phyloP scores from a whole-genome alignment of 2,329 filamentous ascomycete genomes.

The Pochonia chlamydosporia region DNA sequence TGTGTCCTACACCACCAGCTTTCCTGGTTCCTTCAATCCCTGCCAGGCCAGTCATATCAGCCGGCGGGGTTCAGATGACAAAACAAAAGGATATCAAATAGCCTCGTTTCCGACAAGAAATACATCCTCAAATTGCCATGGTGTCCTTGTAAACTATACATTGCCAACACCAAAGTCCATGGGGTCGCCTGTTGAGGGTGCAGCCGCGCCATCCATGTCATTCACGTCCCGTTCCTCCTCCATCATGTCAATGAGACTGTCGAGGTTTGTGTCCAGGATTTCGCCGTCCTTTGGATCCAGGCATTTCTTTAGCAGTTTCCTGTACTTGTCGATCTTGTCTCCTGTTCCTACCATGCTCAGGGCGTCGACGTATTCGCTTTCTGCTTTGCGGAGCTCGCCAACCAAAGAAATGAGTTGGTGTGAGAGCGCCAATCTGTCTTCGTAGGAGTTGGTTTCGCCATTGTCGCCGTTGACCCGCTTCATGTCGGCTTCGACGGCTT shows the following conservation, averaged over 20 bases:
- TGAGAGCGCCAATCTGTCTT: slow-evolving; percentile 52
- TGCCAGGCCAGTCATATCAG: not conserved
- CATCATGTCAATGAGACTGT: slow-evolving; percentile 57
- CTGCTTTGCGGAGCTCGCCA: slow-evolving; percentile 54
- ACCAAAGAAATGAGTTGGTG: slow-evolving; percentile 51
- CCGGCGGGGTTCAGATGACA: too few species aligned
- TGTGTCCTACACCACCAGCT: too few species aligned
- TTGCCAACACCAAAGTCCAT: slow-evolving; percentile 20
- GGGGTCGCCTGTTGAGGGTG: slow-evolving; percentile 21
- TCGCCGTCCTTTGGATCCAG: slow-evolving; percentile 62
- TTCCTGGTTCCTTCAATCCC: too few species aligned
- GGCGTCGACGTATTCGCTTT: slow-evolving; percentile 63
- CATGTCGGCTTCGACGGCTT: slow-evolving; percentile 46
- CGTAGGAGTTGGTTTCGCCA: slow-evolving; percentile 38
- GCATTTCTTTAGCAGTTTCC: slow-evolving; percentile 61
- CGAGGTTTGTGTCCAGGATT: slow-evolving; percentile 59
- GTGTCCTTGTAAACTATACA: not conserved
- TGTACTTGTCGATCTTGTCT: slow-evolving; percentile 69
- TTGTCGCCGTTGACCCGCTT: slow-evolving; percentile 44
- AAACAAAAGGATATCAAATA: not conserved
- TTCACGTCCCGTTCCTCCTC: slow-evolving; percentile 52
- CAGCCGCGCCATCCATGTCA: slow-evolving; percentile 24
- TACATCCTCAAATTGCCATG: not conserved
- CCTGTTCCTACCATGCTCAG: slow-evolving; percentile 64
- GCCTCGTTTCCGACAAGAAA: not conserved